Percentiles rank a stretch among this genome's conserved stretches.
These are phyloP conservation scores for Solanum piurae DNA, from an alignment of 257 asterid species.

Conservation along the genomic window DNA sequence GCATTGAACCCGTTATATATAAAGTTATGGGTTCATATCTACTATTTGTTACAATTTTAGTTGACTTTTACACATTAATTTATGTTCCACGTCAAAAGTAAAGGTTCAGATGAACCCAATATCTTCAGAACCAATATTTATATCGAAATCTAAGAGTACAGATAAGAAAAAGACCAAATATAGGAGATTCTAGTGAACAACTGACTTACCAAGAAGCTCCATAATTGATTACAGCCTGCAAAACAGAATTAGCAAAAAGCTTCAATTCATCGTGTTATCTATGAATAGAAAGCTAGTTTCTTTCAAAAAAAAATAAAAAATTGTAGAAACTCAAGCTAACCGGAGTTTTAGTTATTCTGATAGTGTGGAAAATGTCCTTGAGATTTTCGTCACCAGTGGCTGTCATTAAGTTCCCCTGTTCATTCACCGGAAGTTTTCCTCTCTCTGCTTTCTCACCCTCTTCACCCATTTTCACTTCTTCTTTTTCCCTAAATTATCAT, in stretches of 20 bases:
- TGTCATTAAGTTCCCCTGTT: slow-evolving; percentile 18
- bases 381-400: slow-evolving; percentile 59
- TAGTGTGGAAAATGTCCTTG: slow-evolving; percentile 44
- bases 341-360: slow-evolving; percentile 48
- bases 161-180: background rate
- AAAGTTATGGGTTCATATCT: background rate
- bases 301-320: background rate
- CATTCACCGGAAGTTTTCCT: background rate
- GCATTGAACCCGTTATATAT: background rate
- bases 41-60: background rate
- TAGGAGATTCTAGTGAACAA: background rate
- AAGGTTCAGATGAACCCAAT: background rate
- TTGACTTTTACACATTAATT: background rate
- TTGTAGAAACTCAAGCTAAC: slow-evolving; percentile 20
- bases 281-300: background rate
- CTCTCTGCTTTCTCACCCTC: slow-evolving; percentile 9
- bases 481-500: background rate
- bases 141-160: background rate
- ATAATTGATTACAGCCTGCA: slow-evolving; percentile 83
- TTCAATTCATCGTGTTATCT: background rate
- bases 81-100: background rate
- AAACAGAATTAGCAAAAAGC: background rate
- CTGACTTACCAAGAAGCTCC: slow-evolving; percentile 78
- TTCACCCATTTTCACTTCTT: background rate
- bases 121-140: background rate